Base-by-base conservation (phyloP, 2,329 filamentous ascomycete species). In the Diaporthe sp. region DNA sequence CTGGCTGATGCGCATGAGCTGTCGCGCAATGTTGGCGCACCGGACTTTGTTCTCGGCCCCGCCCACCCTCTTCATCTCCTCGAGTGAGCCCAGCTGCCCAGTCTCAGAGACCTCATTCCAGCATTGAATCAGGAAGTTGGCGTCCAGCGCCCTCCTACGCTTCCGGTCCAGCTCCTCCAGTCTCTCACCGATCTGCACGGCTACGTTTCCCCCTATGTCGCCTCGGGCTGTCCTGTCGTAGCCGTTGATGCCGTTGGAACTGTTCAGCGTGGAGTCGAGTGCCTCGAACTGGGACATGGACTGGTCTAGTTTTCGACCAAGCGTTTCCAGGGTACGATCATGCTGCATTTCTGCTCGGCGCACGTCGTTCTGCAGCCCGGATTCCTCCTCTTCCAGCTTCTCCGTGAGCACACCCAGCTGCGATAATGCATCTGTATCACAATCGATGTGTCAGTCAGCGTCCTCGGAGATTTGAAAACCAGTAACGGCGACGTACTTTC, bases 141-240 rank as follows among this genome's bases (percentile, higher is more conserved):
- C 96, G 86, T 99, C 97, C 82, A 97, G 89, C 42, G 97, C 97
- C 75, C 96, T 89, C 81, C 95, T 93, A 78, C 96, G 89, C 85
- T 99, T 97, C 80, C 95, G 92, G 84, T 99, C 97, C 75, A 99
- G 88, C 83, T 98, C 96, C 85, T 99, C 97, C 15, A 99, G 87
- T 80, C 93, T 92, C 85, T 97, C 95, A 78, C 97, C 97, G 70
- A 98, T 98, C 82, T 97, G 95, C 71, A 99, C 95, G 0, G 97
- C 97, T 77, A 97, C 91, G 81, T 96, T 97, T 2, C 96, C 96
- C 38, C 94, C 95, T 12, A 84, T 87, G 71, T 90, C 89, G 17
- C 85, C 83, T 68, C 90, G 88, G 28, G 83, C 84, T 66, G 85
- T 84, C 45, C 87, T 88, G 69, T 90, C 89, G 55, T 84, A 78